These are phyloP conservation scores for Sugiyamaella japonica DNA, from an alignment of 1,139 yeast species.

Conservation along the genomic window DNA sequence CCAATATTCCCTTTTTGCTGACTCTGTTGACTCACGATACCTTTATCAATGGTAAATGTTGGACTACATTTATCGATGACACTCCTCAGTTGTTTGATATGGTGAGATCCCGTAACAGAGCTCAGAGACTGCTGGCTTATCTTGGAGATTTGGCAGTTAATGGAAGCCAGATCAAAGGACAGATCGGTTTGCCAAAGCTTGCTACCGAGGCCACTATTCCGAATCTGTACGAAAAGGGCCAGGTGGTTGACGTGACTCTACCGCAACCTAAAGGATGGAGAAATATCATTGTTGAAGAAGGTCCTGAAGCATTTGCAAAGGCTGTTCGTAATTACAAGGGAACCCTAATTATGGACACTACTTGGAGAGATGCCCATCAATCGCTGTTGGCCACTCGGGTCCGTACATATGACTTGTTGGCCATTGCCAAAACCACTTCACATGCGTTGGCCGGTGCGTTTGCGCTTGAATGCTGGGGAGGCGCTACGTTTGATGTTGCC, in stretches of 20 bases:
- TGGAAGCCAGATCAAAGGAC: slow-evolving; percentile 95
- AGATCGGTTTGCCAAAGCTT: slow-evolving; percentile 86
- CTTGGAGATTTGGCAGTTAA: slow-evolving; percentile 92
- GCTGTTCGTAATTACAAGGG: slow-evolving; percentile 84
- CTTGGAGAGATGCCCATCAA: slow-evolving; percentile 99
- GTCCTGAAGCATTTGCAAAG: slow-evolving; percentile 86
- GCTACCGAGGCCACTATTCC: slow-evolving; percentile 75
- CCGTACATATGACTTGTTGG: slow-evolving; percentile 85
- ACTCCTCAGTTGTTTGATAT: slow-evolving; percentile 94
- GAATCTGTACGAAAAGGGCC: slow-evolving; percentile 56
- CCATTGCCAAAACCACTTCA: slow-evolving; percentile 93
- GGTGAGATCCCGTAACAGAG: slow-evolving; percentile 95
- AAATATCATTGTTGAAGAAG: slow-evolving; percentile 75
- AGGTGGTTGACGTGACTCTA: slow-evolving; percentile 55
- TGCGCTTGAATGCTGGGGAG: slow-evolving; percentile 99
- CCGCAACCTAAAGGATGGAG: slow-evolving; percentile 86
- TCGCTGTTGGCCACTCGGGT: slow-evolving; percentile 97
- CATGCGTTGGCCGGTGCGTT: slow-evolving; percentile 88
- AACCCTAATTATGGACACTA: slow-evolving; percentile 92
- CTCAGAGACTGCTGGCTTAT: slow-evolving; percentile 85
- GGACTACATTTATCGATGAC: slow-evolving; percentile 99
- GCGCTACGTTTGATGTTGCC: slow-evolving; percentile 98
- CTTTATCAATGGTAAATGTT: slow-evolving; percentile 84
- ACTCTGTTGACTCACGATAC: slow-evolving; percentile 91
- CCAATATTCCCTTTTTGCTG: slow-evolving; percentile 92